A percentile compares a stretch with the other conserved stretches of the same genome.
Evolutionary conservation across 1,139 yeast genomes (phyloP).

Genomic region (Blastobotrys niveus): DNA sequence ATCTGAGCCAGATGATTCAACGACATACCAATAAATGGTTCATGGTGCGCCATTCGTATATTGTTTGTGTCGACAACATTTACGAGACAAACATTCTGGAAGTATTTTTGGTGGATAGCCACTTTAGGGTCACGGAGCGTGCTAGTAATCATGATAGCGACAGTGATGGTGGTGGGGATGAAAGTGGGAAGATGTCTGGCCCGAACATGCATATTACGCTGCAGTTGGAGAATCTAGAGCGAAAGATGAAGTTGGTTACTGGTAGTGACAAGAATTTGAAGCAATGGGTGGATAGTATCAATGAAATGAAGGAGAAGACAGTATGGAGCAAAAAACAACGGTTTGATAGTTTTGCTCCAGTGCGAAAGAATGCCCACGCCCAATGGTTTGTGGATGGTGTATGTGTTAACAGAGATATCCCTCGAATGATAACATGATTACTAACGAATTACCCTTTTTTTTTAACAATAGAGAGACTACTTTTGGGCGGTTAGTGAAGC

Average conservation of each 20-base stretch:
- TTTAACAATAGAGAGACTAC: constrained; percentile 54
- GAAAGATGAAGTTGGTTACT: constrained; percentile 70
- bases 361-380: constrained; percentile 76
- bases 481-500: constrained; percentile 96
- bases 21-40: constrained; percentile 94
- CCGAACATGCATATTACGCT: constrained; percentile 40
- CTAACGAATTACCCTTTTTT: background rate
- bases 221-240: constrained; percentile 71
- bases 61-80: constrained; percentile 80
- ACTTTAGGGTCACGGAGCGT: constrained; percentile 46
- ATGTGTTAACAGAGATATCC: background rate
- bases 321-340: constrained; percentile 71
- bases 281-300: constrained; percentile 72
- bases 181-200: constrained; percentile 7
- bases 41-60: constrained; percentile 73
- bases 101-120: constrained; percentile 75
- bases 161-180: constrained; percentile 14
- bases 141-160: too few species aligned
- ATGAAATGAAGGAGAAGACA: constrained; percentile 60
- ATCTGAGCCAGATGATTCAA: constrained; percentile 63
- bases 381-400: constrained; percentile 94
- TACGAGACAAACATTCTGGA: constrained; percentile 85
- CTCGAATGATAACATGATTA: constrained; percentile 17
- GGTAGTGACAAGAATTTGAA: constrained; percentile 64
- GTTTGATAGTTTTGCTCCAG: constrained; percentile 89